Evolutionary conservation across 2,329 filamentous ascomycete genomes (phyloP), one percentile per base, ranked within the genome.

Genomic region (Fusarium proliferatum): DNA sequence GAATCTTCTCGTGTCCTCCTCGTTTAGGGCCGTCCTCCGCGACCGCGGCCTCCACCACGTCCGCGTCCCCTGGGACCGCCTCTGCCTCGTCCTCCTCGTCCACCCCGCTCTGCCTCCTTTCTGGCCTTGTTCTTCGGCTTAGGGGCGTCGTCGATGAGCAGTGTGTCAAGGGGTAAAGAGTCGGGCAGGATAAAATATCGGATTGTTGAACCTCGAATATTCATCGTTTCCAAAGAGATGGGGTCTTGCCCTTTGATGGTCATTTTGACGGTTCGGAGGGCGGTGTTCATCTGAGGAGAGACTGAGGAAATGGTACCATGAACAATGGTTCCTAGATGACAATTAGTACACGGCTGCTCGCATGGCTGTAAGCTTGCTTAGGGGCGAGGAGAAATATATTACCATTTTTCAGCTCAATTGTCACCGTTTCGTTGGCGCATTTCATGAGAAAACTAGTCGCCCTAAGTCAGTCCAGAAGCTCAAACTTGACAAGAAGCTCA

Each of bases 111-210:
- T 38, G 88, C 88, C 86, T 98, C 96, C 88, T 99, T 99, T 81
- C 96, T 91, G 33, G 96, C 96, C 91, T 99, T 99, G 87, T 99
- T 99, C 93, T 98, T 98, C 70, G 96, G 96, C 88, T 99, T 99
- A 58, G 96, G 95, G 79, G 94, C 91, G 85, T 99, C 96, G 82
- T 99, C 96, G 77, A 99, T 95, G 71, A 99, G 89, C 60, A 99
- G 89, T 45, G 96, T 98, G 84, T 99, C 96, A 74, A 99, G 89
- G 43, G 96, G 96, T 79, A 99, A 89, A 73, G 94, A 96, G 86
- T 99, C 96, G 64, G 96, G 96, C 16, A 99, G 92, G 82, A 99
- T 97, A 82, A 93, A 96, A 86, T 98, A 98, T 84, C 96, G 92
- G 82, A 99, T 97, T 26, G 95, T 98, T 71, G 94, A 97, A 79